Evolutionary conservation across 331 rosid genomes (phyloP).

Genomic region (Telfairia occidentalis): DNA sequence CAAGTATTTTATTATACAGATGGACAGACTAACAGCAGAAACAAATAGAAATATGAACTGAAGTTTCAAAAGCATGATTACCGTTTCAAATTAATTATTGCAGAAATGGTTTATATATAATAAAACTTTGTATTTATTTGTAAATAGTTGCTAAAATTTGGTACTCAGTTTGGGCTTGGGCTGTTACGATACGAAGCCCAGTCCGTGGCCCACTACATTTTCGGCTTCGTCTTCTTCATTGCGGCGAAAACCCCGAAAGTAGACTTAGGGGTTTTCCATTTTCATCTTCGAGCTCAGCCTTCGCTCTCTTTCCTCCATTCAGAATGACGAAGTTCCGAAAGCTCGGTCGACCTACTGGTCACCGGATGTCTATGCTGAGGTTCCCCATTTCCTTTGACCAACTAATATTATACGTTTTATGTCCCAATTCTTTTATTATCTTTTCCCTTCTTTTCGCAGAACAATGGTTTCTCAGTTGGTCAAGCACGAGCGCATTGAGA

Average conservation of each 20-base stretch:
- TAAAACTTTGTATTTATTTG: too few relatives aligned
- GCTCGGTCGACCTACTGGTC: constrained; percentile 57
- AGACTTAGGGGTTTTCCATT: not conserved
- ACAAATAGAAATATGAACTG: too few relatives aligned
- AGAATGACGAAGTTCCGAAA: constrained; percentile 87
- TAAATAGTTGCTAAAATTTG: too few relatives aligned
- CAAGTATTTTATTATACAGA: too few relatives aligned
- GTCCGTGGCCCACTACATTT: not conserved
- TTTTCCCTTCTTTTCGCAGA: constrained; percentile 19
- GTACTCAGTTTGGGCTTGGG: too few relatives aligned
- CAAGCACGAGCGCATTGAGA: constrained; percentile 95
- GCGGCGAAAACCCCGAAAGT: not conserved
- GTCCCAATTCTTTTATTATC: not conserved
- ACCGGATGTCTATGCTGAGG: constrained; percentile 91
- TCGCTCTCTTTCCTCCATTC: not conserved
- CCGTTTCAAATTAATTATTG: too few relatives aligned
- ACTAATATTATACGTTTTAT: not conserved
- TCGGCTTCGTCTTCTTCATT: not conserved
- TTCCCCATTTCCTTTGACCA: constrained; percentile 6
- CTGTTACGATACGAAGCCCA: not conserved
- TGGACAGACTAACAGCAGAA: too few relatives aligned
- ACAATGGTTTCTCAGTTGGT: constrained; percentile 96
- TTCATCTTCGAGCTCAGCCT: constrained; percentile 2
- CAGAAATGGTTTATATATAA: too few relatives aligned
- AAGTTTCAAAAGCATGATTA: too few relatives aligned